These are phyloP conservation scores for Clarireedia paspali DNA, from an alignment of 2,329 filamentous ascomycete genomes.

Conservation along the genomic window DNA sequence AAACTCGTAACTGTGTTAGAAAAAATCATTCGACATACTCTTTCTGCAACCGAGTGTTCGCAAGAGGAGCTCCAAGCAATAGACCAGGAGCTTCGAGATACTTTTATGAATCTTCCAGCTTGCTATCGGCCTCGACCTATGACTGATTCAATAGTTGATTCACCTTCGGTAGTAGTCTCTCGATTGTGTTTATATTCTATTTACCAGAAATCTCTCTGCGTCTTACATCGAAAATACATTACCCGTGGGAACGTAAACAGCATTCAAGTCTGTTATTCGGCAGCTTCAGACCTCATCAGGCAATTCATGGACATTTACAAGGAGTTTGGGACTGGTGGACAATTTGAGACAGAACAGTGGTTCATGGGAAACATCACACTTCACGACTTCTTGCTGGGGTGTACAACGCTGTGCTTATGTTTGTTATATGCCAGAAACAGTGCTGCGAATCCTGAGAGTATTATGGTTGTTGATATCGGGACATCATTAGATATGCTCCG, in stretches of 20 bases:
- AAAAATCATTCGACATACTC: conserved; percentile 25
- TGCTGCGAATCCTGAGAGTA: too few species aligned
- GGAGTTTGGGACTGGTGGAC: conserved; percentile 23
- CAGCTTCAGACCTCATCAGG: conserved; percentile 17
- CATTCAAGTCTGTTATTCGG: conserved; percentile 16
- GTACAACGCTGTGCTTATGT: conserved; percentile 22
- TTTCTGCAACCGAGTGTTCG: conserved; percentile 13
- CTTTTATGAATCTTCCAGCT: conserved; percentile 16
- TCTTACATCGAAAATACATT: conserved; percentile 27
- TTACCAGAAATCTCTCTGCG: conserved; percentile 23
- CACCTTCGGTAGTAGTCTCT: conserved; percentile 21
- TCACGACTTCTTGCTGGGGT: conserved; percentile 25
- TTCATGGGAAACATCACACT: conserved; percentile 23
- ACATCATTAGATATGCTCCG: neutral
- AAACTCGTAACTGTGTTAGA: conserved; percentile 24
- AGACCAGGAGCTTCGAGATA: conserved; percentile 20
- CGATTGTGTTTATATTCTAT: conserved; percentile 22
- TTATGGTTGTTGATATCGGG: neutral
- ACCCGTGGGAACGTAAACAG: conserved; percentile 15
- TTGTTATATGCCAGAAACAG: neutral
- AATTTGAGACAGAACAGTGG: conserved; percentile 21
- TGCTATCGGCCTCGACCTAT: conserved; percentile 17
- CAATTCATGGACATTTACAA: conserved; percentile 22
- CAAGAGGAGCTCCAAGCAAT: neutral
- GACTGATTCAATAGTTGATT: conserved; percentile 18